A percentile compares a stretch with the other conserved stretches of the same genome.
These are phyloP conservation scores for Candida sakaeoensis DNA, from an alignment of 805 yeast genomes.

Conservation along the genomic window DNA sequence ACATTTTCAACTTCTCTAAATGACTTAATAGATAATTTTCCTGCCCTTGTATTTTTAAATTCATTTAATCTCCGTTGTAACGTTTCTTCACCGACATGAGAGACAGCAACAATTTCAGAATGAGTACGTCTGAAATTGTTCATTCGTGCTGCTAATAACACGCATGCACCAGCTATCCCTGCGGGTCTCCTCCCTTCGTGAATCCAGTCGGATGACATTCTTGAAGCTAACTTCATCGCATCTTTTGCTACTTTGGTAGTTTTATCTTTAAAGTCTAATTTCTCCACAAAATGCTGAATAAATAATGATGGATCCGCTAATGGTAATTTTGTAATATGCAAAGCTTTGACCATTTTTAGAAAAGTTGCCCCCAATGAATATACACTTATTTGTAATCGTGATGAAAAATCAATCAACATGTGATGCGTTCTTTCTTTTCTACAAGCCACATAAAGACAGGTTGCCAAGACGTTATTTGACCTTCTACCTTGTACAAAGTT, in stretches of 20 bases:
- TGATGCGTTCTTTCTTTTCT: slow-evolving; percentile 88
- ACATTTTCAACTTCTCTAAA: slow-evolving; percentile 51
- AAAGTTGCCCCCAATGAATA: slow-evolving; percentile 96
- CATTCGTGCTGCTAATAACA: slow-evolving; percentile 93
- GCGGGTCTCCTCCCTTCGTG: slow-evolving; percentile 97
- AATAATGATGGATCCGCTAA: slow-evolving; percentile 91
- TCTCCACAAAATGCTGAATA: slow-evolving; percentile 90
- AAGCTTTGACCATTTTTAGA: slow-evolving; percentile 82
- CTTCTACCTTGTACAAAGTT: slow-evolving; percentile 97
- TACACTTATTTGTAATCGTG: slow-evolving; percentile 84
- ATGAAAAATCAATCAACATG: slow-evolving; percentile 93
- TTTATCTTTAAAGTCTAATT: slow-evolving; percentile 73
- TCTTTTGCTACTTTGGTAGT: slow-evolving; percentile 76
- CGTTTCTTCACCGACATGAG: slow-evolving; percentile 93
- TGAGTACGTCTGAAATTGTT: slow-evolving; percentile 90
- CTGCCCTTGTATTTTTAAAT: slow-evolving; percentile 75
- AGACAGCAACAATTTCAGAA: slow-evolving; percentile 89
- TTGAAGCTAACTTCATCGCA: slow-evolving; percentile 78
- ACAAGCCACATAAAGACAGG: slow-evolving; percentile 93
- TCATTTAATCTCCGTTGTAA: slow-evolving; percentile 87
- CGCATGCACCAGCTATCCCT: slow-evolving; percentile 96
- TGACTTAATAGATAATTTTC: slow-evolving; percentile 63
- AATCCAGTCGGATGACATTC: slow-evolving; percentile 95
- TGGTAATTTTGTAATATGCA: slow-evolving; percentile 76
- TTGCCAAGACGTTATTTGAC: slow-evolving; percentile 91